These are phyloP conservation scores for Verticillium albo-atrum DNA, from an alignment of 2,329 filamentous ascomycete genomes.

Conservation along the genomic window DNA sequence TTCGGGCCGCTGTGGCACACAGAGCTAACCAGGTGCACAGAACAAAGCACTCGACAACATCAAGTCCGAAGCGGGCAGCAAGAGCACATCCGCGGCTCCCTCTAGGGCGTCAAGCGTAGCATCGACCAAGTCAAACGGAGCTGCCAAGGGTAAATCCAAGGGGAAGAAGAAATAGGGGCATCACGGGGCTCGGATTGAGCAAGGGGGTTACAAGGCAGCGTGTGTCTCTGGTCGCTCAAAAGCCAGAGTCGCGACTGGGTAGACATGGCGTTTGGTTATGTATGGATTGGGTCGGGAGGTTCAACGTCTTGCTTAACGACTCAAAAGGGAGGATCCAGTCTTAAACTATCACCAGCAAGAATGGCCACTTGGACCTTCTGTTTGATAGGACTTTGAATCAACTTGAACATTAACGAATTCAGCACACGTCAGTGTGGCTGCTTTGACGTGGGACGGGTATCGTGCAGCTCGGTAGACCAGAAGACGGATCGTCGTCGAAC, in stretches of 20 bases:
- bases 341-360: neutral
- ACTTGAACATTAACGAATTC: too few species aligned
- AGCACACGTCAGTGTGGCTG: too few species aligned
- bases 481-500: too few species aligned
- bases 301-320: neutral
- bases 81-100: slow-evolving; percentile 68
- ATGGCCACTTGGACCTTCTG: too few species aligned
- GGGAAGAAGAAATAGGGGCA: slow-evolving; percentile 47
- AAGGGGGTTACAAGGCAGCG: neutral
- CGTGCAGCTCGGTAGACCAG: too few species aligned
- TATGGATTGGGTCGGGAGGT: neutral
- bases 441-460: too few species aligned
- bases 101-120: slow-evolving; percentile 86
- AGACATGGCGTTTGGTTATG: neutral
- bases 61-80: slow-evolving; percentile 66
- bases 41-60: slow-evolving; percentile 91
- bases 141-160: slow-evolving; percentile 37
- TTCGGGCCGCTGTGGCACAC: slow-evolving; percentile 3
- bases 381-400: too few species aligned
- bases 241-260: neutral
- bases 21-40: slow-evolving; percentile 38
- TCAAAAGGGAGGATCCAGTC: neutral
- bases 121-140: slow-evolving; percentile 58
- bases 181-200: neutral
- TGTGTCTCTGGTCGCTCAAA: neutral